Evolutionary conservation across 2,329 filamentous ascomycete species (phyloP).

Genomic region (Epichloe baconii): DNA sequence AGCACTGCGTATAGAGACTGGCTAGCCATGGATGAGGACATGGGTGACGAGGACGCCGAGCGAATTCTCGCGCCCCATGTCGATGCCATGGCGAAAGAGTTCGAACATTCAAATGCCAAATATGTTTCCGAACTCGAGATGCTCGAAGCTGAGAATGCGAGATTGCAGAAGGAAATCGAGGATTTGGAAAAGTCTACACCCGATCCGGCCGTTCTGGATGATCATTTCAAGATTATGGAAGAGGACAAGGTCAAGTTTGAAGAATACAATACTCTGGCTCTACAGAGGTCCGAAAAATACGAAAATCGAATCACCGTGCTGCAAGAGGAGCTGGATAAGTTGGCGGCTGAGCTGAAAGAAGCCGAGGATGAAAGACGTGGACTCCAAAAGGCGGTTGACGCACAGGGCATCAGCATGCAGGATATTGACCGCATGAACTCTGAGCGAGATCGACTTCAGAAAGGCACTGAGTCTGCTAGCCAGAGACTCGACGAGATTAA

Average conservation of each 20-base stretch:
- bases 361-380: slow-evolving; percentile 69
- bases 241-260: slow-evolving; percentile 94
- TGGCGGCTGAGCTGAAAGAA: slow-evolving; percentile 59
- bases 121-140: slow-evolving; percentile 74
- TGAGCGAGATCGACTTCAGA: slow-evolving; percentile 86
- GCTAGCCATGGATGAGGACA: slow-evolving; percentile 84
- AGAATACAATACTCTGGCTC: slow-evolving; percentile 77
- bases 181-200: slow-evolving; percentile 79
- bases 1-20: slow-evolving; percentile 86
- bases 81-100: slow-evolving; percentile 74
- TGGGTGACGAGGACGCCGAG: slow-evolving; percentile 72
- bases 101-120: slow-evolving; percentile 71
- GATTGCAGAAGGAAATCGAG: slow-evolving; percentile 73
- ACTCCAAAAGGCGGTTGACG: slow-evolving; percentile 78
- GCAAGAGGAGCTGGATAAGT: slow-evolving; percentile 75
- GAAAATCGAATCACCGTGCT: slow-evolving; percentile 66
- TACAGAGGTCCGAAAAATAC: slow-evolving; percentile 80
- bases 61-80: slow-evolving; percentile 71
- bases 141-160: slow-evolving; percentile 74
- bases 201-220: slow-evolving; percentile 70
- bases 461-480: slow-evolving; percentile 65
- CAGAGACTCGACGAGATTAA: slow-evolving; percentile 75
- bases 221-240: slow-evolving; percentile 84
- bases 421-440: slow-evolving; percentile 99
- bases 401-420: slow-evolving; percentile 88